These are phyloP conservation scores for Trypanosoma mega DNA, from an alignment of 208 protist species.

Conservation along the genomic window DNA sequence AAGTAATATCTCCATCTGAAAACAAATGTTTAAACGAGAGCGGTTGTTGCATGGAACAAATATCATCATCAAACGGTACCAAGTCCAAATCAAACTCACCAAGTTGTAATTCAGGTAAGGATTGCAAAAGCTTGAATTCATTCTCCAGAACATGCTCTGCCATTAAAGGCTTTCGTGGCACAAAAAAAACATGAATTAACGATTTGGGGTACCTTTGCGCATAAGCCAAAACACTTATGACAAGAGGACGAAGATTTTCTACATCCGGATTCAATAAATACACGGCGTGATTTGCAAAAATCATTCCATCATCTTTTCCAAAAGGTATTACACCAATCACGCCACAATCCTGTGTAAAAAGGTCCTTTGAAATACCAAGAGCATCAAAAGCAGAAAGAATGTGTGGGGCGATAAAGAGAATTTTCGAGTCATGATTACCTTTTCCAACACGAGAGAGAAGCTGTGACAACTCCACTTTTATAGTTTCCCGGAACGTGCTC, in stretches of 20 bases:
- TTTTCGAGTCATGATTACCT: conserved; percentile 3
- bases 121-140: conserved; percentile 63
- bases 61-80: conserved; percentile 64
- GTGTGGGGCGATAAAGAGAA: conserved; percentile 17
- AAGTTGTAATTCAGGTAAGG: conserved; percentile 52
- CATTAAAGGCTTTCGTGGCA: conserved; percentile 75
- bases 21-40: conserved; percentile 69
- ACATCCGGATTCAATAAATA: conserved; percentile 36
- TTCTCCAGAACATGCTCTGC: conserved; percentile 68
- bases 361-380: conserved; percentile 6
- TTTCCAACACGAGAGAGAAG: conserved; percentile 10
- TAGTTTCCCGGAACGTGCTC: conserved; percentile 15
- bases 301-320: conserved; percentile 3
- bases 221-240: conserved; percentile 56
- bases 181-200: conserved; percentile 51
- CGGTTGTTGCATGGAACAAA: conserved; percentile 76
- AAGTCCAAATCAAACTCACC: conserved; percentile 78
- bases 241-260: conserved; percentile 38
- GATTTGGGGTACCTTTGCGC: conserved; percentile 50
- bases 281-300: conserved; percentile 17
- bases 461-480: conserved; percentile 13
- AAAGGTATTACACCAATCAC: conserved; percentile 29
- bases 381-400: conserved; percentile 23
- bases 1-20: conserved; percentile 66
- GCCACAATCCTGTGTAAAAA: conserved; percentile 15